These are phyloP conservation scores for Suillus alpinus DNA, from an alignment of 768 basidiomycete species.

Conservation along the genomic window DNA sequence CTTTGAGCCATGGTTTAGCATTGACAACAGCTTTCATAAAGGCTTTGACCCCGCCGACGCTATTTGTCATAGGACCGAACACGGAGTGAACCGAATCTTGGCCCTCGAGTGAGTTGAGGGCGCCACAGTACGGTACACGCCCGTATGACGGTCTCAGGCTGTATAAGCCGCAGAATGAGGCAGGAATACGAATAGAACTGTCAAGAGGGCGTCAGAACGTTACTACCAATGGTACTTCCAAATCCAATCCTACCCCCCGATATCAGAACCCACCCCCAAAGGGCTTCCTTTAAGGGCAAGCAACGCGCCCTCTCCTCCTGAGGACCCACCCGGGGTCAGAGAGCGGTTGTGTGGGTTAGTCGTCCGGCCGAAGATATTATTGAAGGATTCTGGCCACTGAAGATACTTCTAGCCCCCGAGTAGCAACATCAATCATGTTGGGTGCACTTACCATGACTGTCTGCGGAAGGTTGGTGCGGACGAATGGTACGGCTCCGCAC, in stretches of 20 bases:
- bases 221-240: background rate
- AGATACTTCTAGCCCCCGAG: background rate
- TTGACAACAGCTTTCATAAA: conserved; percentile 67
- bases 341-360: conserved; percentile 70
- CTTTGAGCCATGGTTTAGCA: conserved; percentile 61
- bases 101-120: conserved; percentile 65
- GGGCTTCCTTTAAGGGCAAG: conserved; percentile 46
- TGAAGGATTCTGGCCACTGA: conserved; percentile 78
- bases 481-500: conserved; percentile 68
- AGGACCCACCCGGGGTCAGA: conserved; percentile 78
- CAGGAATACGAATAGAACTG: conserved; percentile 72
- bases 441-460: conserved; percentile 57
- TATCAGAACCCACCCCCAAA: conserved; percentile 74
- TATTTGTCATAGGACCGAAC: conserved; percentile 66
- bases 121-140: conserved; percentile 69
- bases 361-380: conserved; percentile 78
- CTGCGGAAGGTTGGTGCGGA: conserved; percentile 76
- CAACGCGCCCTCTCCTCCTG: conserved; percentile 83
- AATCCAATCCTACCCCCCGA: conserved; percentile 54
- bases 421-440: background rate
- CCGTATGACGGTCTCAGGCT: conserved; percentile 67
- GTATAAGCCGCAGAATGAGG: conserved; percentile 66
- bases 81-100: conserved; percentile 71
- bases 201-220: background rate
- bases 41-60: conserved; percentile 55